phyloP scores from a whole-genome alignment of 2,329 filamentous ascomycete species.

The Calonectria pseudoturangicola region DNA sequence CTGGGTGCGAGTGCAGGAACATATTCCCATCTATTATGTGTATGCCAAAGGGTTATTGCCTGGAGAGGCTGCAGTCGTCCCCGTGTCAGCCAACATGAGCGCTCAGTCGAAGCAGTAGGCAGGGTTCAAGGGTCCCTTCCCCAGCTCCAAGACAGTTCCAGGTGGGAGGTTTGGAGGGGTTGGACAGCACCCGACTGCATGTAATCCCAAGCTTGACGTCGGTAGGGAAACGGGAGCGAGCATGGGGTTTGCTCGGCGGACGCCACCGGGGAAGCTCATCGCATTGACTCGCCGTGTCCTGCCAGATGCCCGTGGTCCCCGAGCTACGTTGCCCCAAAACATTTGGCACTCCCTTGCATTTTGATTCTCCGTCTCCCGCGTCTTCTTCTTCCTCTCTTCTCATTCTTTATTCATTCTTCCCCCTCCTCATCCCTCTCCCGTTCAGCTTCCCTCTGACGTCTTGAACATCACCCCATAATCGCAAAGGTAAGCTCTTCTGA shows the following conservation, averaged over 20 bases:
- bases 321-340: conserved; percentile 36
- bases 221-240: conserved; percentile 15
- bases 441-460: conserved; percentile 37
- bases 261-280: conserved; percentile 27
- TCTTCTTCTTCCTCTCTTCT: conserved; percentile 18
- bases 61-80: not conserved
- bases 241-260: conserved; percentile 26
- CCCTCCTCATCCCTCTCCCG: conserved; percentile 34
- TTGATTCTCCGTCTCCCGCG: conserved; percentile 33
- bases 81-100: not conserved
- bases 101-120: not conserved
- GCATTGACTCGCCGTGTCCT: conserved; percentile 34
- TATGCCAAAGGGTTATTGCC: not conserved
- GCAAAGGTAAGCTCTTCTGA: conserved; percentile 47
- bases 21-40: not conserved
- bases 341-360: conserved; percentile 47
- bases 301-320: conserved; percentile 40
- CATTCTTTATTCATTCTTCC: conserved; percentile 26
- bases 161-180: conserved; percentile 6
- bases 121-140: conserved; percentile 18
- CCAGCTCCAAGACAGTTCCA: conserved; percentile 12
- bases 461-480: conserved; percentile 30
- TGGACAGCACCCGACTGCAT: not conserved
- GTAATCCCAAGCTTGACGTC: conserved; percentile 16
- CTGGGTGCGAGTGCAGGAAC: not conserved